phyloP scores from a whole-genome alignment of 805 yeast genomes.

The Lachancea meyersii region DNA sequence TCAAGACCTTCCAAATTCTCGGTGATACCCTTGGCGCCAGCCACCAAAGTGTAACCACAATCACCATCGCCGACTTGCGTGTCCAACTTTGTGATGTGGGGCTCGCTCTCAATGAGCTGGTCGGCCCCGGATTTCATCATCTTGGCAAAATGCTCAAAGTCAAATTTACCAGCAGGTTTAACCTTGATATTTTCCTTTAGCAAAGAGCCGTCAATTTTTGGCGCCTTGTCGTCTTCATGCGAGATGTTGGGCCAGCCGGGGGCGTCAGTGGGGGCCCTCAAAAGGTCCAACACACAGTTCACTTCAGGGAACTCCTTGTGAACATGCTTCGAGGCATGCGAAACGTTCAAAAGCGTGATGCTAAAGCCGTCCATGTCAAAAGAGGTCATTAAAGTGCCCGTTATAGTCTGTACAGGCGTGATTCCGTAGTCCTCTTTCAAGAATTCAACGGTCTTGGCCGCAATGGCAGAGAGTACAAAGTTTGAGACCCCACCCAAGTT shows the following conservation, averaged over 20 bases:
- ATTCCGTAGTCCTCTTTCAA: constrained; percentile 49
- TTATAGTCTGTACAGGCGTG: constrained; percentile 59
- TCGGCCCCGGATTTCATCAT: constrained; percentile 47
- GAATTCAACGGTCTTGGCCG: constrained; percentile 49
- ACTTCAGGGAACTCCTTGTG: constrained; percentile 32
- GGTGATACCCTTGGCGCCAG: constrained; percentile 72
- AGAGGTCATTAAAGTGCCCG: constrained; percentile 82
- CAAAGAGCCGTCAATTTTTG: constrained; percentile 27
- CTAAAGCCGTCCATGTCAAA: constrained; percentile 90
- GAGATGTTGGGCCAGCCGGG: constrained; percentile 62
- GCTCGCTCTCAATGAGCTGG: constrained; percentile 57
- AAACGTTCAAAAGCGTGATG: constrained; percentile 68
- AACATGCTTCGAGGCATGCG: constrained; percentile 40
- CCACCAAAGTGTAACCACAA: constrained; percentile 85
- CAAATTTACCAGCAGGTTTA: constrained; percentile 34
- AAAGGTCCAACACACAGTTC: constrained; percentile 41
- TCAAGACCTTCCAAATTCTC: constrained; percentile 43
- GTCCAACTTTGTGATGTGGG: constrained; percentile 77
- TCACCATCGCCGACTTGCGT: constrained; percentile 95
- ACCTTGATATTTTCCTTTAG: constrained; percentile 31
- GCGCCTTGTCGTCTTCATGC: constrained; percentile 25
- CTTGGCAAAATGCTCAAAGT: constrained; percentile 28
- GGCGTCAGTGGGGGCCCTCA: constrained; percentile 71
- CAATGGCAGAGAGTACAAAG: constrained; percentile 69
- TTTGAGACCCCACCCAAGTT: constrained; percentile 87